phyloP scores from a whole-genome alignment of 2,329 filamentous ascomycete genomes.

The Lachnellula occidentalis region DNA sequence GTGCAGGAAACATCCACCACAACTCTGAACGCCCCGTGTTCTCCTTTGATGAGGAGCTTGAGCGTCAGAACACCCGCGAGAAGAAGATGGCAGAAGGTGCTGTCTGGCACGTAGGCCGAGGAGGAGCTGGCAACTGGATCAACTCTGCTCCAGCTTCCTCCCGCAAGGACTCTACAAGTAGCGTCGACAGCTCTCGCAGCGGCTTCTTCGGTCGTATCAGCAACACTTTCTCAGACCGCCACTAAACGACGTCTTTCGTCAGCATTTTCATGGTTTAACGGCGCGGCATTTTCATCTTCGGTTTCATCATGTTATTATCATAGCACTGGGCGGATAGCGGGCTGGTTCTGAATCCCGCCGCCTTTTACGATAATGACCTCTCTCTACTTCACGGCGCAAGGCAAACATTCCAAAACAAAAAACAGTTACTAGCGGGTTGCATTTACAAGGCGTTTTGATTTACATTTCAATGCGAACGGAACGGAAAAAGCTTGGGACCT shows the following conservation, averaged over 20 bases:
- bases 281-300: slow-evolving; percentile 6
- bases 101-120: slow-evolving; percentile 27
- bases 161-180: slow-evolving; percentile 22
- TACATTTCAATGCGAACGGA: slow-evolving; percentile 4
- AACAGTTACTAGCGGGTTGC: slow-evolving; percentile 6
- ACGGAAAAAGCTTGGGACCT: slow-evolving; percentile 23
- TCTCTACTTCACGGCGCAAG: slow-evolving; percentile 10
- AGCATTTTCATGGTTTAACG: slow-evolving; percentile 10
- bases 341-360: slow-evolving; percentile 11
- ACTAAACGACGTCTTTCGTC: slow-evolving; percentile 6
- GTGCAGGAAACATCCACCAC: slow-evolving; percentile 30
- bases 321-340: slow-evolving; percentile 3
- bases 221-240: slow-evolving; percentile 17
- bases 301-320: slow-evolving; percentile 6
- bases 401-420: slow-evolving; percentile 8
- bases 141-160: slow-evolving; percentile 5
- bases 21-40: slow-evolving; percentile 26
- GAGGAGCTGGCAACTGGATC: slow-evolving; percentile 29
- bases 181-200: slow-evolving; percentile 12
- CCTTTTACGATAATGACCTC: slow-evolving; percentile 5
- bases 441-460: slow-evolving; percentile 11
- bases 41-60: slow-evolving; percentile 31
- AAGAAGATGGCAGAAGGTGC: slow-evolving; percentile 21
- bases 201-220: slow-evolving; percentile 25
- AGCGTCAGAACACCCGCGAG: slow-evolving; percentile 26